A percentile compares a stretch with the other conserved stretches of the same genome.
phyloP scores from a whole-genome alignment of 176 grass and related monocot genomes.

The Metroxylon sagu region DNA sequence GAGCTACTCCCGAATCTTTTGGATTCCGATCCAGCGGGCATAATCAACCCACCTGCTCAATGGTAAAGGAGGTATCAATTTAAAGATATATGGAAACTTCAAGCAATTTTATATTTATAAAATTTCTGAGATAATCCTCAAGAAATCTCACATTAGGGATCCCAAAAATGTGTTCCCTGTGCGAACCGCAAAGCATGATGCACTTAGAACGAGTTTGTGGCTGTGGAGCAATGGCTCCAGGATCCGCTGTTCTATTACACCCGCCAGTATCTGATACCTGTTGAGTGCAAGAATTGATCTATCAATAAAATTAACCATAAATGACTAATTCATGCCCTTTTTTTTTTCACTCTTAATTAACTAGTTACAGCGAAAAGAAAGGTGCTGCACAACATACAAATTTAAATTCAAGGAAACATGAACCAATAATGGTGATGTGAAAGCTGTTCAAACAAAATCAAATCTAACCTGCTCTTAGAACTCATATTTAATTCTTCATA shows the following conservation, averaged over 20 bases:
- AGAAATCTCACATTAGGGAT: constrained; percentile 62
- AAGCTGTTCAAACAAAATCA: too few species aligned
- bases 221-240: constrained; percentile 81
- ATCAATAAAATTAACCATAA: constrained; percentile 2
- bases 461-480: too few species aligned
- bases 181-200: constrained; percentile 86
- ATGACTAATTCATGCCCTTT: too few species aligned
- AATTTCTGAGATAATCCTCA: too few species aligned
- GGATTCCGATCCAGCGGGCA: constrained; percentile 10
- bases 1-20: constrained; percentile 5
- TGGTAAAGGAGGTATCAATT: background rate
- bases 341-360: too few species aligned
- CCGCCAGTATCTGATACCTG: constrained; percentile 84
- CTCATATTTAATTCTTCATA: too few species aligned
- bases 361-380: too few species aligned
- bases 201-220: constrained; percentile 50
- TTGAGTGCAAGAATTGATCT: constrained; percentile 13
- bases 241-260: constrained; percentile 91
- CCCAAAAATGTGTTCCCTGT: constrained; percentile 97
- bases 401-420: too few species aligned
- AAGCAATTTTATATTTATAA: background rate
- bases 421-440: too few species aligned
- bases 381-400: too few species aligned
- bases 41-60: constrained; percentile 19
- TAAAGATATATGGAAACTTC: background rate